Percentiles rank a stretch among this genome's conserved stretches.
Evolutionary conservation across 441 rosid species (phyloP).

Genomic region (Bocquillonia castaneifolia): DNA sequence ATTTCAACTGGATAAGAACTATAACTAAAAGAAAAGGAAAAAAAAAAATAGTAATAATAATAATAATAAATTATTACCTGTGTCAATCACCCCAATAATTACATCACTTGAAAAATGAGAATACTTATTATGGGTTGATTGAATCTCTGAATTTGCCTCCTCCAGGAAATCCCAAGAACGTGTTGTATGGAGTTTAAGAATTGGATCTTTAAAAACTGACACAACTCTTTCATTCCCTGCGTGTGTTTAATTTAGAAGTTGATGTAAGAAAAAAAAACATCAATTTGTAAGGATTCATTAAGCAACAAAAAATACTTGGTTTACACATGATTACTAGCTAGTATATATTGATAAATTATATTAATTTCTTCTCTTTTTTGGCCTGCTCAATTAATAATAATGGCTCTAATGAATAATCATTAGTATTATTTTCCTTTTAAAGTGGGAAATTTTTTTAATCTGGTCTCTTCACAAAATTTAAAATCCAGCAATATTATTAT

Average conservation of each 20-base stretch:
- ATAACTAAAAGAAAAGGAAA: no score
- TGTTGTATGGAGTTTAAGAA: constrained; percentile 65
- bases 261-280: no score
- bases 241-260: no score
- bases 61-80: constrained; percentile 40
- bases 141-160: constrained; percentile 27
- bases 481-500: neutral
- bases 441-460: no score
- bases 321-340: neutral
- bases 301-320: no score
- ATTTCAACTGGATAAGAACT: no score
- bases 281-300: no score
- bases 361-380: neutral
- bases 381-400: neutral
- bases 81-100: constrained; percentile 67
- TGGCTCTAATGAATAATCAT: no score
- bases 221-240: constrained; percentile 52
- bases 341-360: no score
- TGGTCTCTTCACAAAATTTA: neutral
- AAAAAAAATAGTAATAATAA: neutral
- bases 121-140: constrained; percentile 5
- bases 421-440: no score
- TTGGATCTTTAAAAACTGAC: constrained; percentile 63
- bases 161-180: constrained; percentile 90
- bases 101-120: constrained; percentile 42